These are phyloP conservation scores for Kwoniella bestiolae DNA, from an alignment of 768 basidiomycete genomes.

Conservation along the genomic window DNA sequence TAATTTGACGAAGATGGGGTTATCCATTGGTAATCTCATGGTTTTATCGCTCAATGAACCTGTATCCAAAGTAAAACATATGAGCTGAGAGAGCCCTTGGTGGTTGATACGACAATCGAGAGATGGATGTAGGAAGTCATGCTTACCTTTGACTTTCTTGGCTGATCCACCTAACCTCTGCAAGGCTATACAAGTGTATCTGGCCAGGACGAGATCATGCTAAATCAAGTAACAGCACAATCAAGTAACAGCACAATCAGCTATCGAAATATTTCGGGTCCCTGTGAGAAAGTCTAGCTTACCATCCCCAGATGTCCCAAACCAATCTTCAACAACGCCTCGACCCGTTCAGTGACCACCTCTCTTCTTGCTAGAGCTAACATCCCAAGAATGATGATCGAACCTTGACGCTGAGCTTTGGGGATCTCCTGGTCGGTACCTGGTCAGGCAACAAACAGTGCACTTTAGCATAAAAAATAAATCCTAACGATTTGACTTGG, in stretches of 20 bases:
- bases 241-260: not conserved
- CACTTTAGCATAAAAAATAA: no score
- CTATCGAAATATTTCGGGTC: no score
- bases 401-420: constrained; percentile 83
- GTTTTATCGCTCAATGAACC: constrained; percentile 87
- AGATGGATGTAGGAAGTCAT: not conserved
- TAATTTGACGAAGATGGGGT: constrained; percentile 79
- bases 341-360: constrained; percentile 79
- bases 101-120: no score
- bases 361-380: constrained; percentile 79
- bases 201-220: constrained; percentile 85
- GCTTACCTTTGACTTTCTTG: constrained; percentile 91
- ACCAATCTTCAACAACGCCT: constrained; percentile 82
- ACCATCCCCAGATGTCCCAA: constrained; percentile 84
- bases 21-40: constrained; percentile 83
- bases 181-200: constrained; percentile 90
- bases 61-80: constrained; percentile 55
- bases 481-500: no score
- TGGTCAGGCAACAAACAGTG: no score
- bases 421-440: constrained; percentile 77
- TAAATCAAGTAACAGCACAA: no score
- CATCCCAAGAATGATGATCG: constrained; percentile 97
- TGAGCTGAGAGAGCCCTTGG: no score
- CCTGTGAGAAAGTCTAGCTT: constrained; percentile 14
- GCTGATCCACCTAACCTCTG: constrained; percentile 90